Evolutionary conservation across 2,329 filamentous ascomycete species (phyloP).

Genomic region (Alternaria ventricosa): DNA sequence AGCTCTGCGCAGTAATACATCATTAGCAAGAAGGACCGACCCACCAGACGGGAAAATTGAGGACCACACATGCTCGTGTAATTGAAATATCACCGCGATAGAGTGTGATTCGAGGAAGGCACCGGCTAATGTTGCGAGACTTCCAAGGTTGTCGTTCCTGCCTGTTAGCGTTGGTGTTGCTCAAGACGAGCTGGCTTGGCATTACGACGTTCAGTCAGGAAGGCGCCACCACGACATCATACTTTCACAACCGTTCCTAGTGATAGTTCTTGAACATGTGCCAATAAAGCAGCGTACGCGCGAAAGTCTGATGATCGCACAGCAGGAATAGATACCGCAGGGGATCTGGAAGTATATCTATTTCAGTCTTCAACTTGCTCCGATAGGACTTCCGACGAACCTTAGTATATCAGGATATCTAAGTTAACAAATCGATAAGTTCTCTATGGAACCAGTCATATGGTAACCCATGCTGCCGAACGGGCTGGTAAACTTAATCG

Average conservation of each 20-base stretch:
- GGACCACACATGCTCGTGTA: neutral
- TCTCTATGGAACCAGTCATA: neutral
- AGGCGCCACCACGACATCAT: neutral
- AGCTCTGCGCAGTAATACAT: conserved; percentile 2
- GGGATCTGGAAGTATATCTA: neutral
- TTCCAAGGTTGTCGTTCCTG: neutral
- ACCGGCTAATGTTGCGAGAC: neutral
- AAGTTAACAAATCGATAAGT: neutral
- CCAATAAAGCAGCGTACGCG: neutral
- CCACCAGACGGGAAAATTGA: neutral
- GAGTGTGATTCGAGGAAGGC: neutral
- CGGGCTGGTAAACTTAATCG: neutral
- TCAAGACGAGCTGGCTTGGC: neutral
- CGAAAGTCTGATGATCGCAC: neutral
- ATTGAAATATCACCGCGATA: neutral
- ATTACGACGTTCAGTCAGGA: neutral
- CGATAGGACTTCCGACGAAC: neutral
- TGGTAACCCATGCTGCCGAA: neutral
- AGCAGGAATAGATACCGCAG: neutral
- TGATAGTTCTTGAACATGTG: neutral
- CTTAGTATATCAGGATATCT: neutral
- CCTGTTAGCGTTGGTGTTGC: neutral
- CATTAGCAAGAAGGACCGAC: neutral
- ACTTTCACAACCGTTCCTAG: neutral
- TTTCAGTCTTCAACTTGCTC: neutral